These are phyloP conservation scores for Suhomyces ambrosiae DNA, from an alignment of 1,139 yeast species.

Conservation along the genomic window DNA sequence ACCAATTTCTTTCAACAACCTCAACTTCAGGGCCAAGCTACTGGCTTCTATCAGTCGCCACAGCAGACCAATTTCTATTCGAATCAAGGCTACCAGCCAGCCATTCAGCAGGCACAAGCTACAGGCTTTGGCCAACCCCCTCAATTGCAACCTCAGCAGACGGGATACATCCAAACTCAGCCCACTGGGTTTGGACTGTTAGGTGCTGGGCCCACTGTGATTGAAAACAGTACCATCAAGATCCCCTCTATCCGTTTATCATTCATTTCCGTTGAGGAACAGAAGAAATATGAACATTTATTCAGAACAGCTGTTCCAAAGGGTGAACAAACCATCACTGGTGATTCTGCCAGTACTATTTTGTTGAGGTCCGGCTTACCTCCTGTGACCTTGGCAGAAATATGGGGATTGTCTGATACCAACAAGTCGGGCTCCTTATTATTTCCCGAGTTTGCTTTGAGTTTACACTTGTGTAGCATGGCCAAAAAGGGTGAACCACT, in stretches of 20 bases:
- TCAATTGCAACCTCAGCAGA: conserved; percentile 30
- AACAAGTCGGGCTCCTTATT: conserved; percentile 80
- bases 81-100: conserved; percentile 8
- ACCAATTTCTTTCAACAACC: conserved; percentile 23
- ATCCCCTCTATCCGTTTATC: conserved; percentile 74
- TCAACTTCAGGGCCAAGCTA: conserved; percentile 20
- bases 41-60: conserved; percentile 23
- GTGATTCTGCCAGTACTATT: conserved; percentile 77
- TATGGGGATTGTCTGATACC: conserved; percentile 90
- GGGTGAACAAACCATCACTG: conserved; percentile 75
- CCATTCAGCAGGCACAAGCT: conserved; percentile 16
- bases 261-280: conserved; percentile 83
- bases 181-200: conserved; percentile 36
- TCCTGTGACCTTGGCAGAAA: conserved; percentile 77
- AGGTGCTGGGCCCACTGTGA: conserved; percentile 27
- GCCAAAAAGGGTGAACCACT: conserved; percentile 76
- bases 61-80: conserved; percentile 11
- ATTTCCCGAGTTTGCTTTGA: conserved; percentile 94
- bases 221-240: conserved; percentile 45
- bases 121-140: conserved; percentile 22
- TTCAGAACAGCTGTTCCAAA: conserved; percentile 77
- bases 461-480: conserved; percentile 83
- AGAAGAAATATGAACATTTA: conserved; percentile 78
- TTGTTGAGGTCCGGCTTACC: conserved; percentile 77
- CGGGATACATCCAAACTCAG: conserved; percentile 40